Base-by-base conservation (phyloP, 306 rosid species). In the Rubus parviflorus region DNA sequence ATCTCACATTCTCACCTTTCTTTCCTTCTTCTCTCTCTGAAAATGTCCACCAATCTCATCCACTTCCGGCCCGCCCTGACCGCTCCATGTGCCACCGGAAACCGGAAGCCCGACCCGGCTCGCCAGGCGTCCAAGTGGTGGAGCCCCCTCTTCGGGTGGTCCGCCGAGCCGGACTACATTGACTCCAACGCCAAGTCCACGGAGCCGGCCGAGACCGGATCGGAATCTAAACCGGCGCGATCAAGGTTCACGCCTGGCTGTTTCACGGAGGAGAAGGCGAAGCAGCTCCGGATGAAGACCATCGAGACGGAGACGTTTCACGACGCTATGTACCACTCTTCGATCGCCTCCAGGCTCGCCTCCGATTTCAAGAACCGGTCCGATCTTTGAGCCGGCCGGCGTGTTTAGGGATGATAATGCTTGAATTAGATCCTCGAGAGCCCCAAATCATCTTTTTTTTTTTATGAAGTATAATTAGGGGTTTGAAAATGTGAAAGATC, bases 321-420 rank as follows among this genome's bases (percentile, higher is more conserved):
- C 72, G 97, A 92, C 79, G 89, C 81, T 38, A 94, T 94, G 98
- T 94, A 94, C 63, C 97, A 92, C 90, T 92, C 97, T 22, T 93
- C 98, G 16, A 94, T 94, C 85, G 98, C 98, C 61, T 84, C 90
- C 62, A 81, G 98, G 20, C 96, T 94, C 68, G 98, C 98, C 71
- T 81, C 93, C 7, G 97, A 94, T 67, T 89, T 92, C 84, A 87
- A 88, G 30, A 78, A 49, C 37, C 68, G 75, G 48, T 84, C 85
- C 82, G 92, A 89, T 82, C 77, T 0, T 23, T 88, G 77, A 83
- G 17, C 76, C 80, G 75, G 74, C 63, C 35, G 35, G 35, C 35
- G 35, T 30, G 35, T 30, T 30, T 30, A 30, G 35, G 35, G 35
- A 30, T 30, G 35, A 8, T 53, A 53, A 19, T 53, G 62, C 8